Percentiles rank a stretch among this genome's conserved stretches.
These are phyloP conservation scores for Irineochytrium annulatum DNA, from an alignment of 192 early-diverging fungal species.

Conservation along the genomic window DNA sequence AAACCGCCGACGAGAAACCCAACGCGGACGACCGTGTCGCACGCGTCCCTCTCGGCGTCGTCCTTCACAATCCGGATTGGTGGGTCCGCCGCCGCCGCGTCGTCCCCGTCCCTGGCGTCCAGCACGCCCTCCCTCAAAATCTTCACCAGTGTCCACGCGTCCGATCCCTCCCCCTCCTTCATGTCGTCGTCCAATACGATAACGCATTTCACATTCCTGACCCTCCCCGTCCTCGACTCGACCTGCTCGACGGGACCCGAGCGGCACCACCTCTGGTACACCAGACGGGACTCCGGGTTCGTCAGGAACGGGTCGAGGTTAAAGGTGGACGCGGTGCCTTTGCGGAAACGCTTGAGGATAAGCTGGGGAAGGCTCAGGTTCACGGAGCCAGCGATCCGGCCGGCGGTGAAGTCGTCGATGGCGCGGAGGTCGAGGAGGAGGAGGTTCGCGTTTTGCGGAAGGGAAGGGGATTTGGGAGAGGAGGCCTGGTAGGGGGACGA, in stretches of 20 bases:
- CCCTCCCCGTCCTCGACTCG: not conserved
- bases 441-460: too few relatives aligned
- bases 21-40: not conserved
- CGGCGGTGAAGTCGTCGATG: conserved; percentile 15
- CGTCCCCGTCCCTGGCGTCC: too few relatives aligned
- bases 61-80: too few relatives aligned
- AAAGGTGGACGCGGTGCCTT: conserved; percentile 28
- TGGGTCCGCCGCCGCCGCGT: too few relatives aligned
- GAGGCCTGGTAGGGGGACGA: too few relatives aligned
- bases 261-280: conserved; percentile 35
- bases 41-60: too few relatives aligned
- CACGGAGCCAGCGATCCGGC: conserved; percentile 23
- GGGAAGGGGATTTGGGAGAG: too few relatives aligned
- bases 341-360: conserved; percentile 39
- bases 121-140: conserved; percentile 6
- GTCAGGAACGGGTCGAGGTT: conserved; percentile 35
- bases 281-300: conserved; percentile 10
- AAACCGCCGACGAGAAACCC: too few relatives aligned
- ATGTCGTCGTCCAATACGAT: conserved; percentile 18
- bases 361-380: conserved; percentile 35
- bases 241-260: too few relatives aligned
- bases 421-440: conserved; percentile 30
- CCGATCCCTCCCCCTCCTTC: conserved; percentile 9
- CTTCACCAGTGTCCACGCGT: conserved; percentile 8
- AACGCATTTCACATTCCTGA: too few relatives aligned